Evolutionary conservation across 768 basidiomycete species (phyloP).

Genomic region (Phaeolepiota aurea): DNA sequence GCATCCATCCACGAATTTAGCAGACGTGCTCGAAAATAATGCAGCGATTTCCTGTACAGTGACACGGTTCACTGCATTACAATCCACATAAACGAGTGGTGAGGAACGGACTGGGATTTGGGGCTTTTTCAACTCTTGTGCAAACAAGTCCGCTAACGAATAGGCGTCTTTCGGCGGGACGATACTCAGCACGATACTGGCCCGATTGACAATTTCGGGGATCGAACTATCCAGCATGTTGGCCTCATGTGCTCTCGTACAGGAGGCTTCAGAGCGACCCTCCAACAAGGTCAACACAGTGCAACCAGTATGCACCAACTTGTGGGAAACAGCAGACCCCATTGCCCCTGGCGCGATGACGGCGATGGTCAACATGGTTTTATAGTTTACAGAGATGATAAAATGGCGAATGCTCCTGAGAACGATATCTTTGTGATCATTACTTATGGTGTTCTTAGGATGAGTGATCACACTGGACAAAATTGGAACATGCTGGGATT

Average conservation of each 20-base stretch:
- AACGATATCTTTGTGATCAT: no score
- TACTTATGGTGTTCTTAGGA: no score
- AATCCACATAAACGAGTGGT: conserved; percentile 38
- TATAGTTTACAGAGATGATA: neutral
- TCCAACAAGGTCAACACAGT: conserved; percentile 48
- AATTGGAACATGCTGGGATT: no score
- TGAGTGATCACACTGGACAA: no score
- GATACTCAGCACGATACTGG: conserved; percentile 46
- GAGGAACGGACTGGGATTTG: conserved; percentile 5
- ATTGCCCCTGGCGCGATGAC: conserved; percentile 51
- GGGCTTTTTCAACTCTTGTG: conserved; percentile 15
- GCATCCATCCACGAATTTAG: conserved; percentile 44
- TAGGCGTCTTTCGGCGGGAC: conserved; percentile 48
- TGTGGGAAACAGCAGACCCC: conserved; percentile 48
- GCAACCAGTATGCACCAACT: conserved; percentile 36
- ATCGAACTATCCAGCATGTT: conserved; percentile 34
- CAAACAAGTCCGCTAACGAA: conserved; percentile 31
- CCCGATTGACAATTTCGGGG: conserved; percentile 19
- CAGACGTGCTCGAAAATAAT: conserved; percentile 26
- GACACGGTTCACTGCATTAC: conserved; percentile 49
- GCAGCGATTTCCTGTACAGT: conserved; percentile 38
- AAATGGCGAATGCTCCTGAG: neutral
- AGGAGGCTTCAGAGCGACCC: conserved; percentile 42
- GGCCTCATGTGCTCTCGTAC: conserved; percentile 38
- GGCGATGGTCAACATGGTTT: conserved; percentile 24